Evolutionary conservation across 768 basidiomycete species (phyloP), one percentile per base, ranked within the genome.

Genomic region (Mycena latifolia): DNA sequence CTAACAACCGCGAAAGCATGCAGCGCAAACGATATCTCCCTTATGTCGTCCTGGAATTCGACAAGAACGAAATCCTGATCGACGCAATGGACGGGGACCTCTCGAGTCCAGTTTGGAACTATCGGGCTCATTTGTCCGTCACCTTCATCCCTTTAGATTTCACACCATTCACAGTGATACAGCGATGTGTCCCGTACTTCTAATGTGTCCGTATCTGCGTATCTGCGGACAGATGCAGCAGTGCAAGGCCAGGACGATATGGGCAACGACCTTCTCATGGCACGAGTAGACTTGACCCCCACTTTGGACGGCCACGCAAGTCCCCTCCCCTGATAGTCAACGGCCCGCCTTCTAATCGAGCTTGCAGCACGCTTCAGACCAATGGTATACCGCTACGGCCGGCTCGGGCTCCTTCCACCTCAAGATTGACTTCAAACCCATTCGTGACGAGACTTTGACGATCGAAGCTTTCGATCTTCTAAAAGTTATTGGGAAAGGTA

Each of bases 81-180:
- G 97, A 99, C 81, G 96, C 96, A 14, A 86, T 98, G 73, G 96
- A 94, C 11, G 98, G 97, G n/a, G 95, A 98, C 77, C 86, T 99
- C 54, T 74, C 87, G 15, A 89, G 85, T 71, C 98, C 98, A 4
- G 86, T 94, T 54, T 99, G 98, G 97, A 95, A 96, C 81, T 98
- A 96, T 74, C 88, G 92, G 41, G 94, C 98, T 31, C 89, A 95
- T 67, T 99, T 99, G 95, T 98, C 77, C 75, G 94, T 87, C 39
- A 56, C 51, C 57, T 50, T 24, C 31, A 56, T 62, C 25, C 7
- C 25, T 60, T 33, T 55, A 25, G 20, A 24, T 31, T n/a, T 22
- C 27, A n/a, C 29, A 57, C 43, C 39, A 53, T 37, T 61, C 29
- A 67, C 68, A 18, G 52, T 61, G 58, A 35, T 27, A 29, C 70